Evolutionary conservation across 2,329 filamentous ascomycete species (phyloP).

Genomic region (Phialemoniopsis sp.): DNA sequence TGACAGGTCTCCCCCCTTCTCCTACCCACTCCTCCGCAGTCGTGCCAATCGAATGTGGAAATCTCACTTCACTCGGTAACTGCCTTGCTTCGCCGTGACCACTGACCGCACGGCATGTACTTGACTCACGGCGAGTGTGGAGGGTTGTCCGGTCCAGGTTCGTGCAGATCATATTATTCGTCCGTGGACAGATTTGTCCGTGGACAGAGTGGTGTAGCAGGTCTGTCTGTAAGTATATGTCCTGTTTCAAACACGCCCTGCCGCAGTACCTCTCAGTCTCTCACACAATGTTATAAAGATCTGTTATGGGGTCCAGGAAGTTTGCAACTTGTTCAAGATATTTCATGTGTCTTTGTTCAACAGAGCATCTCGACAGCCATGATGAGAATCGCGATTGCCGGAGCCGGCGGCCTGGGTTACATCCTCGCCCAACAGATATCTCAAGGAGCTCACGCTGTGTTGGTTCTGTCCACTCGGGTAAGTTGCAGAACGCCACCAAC

Average conservation of each 20-base stretch:
- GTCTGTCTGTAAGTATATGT: no score
- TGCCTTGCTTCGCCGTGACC: constrained; percentile 1
- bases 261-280: neutral
- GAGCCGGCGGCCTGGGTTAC: constrained; percentile 38
- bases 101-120: neutral
- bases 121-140: constrained; percentile 2
- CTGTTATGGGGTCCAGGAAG: no score
- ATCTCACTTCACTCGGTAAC: neutral
- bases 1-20: no score
- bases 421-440: constrained; percentile 51
- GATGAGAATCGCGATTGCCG: constrained; percentile 46
- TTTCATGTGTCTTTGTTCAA: no score
- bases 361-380: constrained; percentile 16
- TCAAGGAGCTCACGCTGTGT: constrained; percentile 61
- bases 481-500: constrained; percentile 15
- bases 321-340: no score
- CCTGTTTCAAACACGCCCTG: neutral
- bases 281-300: no score
- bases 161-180: constrained; percentile 1
- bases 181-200: neutral
- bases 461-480: constrained; percentile 66
- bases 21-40: no score
- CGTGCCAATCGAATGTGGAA: no score
- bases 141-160: neutral
- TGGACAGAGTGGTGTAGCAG: no score